These are phyloP conservation scores for Amylocystis lapponica DNA, from an alignment of 768 basidiomycete genomes.

Conservation along the genomic window DNA sequence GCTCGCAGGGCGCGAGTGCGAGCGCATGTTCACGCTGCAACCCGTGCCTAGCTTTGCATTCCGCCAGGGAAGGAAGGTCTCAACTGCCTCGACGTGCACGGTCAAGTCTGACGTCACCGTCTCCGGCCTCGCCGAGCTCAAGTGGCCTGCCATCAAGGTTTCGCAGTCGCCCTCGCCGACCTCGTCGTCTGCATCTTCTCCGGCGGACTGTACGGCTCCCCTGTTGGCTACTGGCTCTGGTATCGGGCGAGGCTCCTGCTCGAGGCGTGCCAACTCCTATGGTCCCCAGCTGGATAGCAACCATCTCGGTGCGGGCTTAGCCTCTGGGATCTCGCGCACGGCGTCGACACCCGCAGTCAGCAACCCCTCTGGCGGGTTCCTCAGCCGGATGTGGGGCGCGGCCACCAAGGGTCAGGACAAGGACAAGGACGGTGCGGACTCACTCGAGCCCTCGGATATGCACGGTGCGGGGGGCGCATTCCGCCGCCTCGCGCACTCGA, in stretches of 20 bases:
- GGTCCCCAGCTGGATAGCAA: background rate
- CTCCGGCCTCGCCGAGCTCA: slow-evolving; percentile 11
- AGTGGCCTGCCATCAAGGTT: slow-evolving; percentile 5
- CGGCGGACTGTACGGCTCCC: background rate
- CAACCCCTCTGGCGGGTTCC: slow-evolving; percentile 40
- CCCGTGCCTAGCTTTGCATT: slow-evolving; percentile 30
- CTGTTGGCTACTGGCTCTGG: background rate
- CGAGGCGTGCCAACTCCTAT: slow-evolving; percentile 2
- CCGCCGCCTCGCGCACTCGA: slow-evolving; percentile 39
- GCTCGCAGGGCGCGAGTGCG: too few relatives aligned
- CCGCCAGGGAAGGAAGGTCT: slow-evolving; percentile 35
- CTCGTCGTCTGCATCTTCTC: slow-evolving; percentile 8
- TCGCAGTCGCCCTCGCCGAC: slow-evolving; percentile 29
- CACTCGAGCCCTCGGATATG: slow-evolving; percentile 21
- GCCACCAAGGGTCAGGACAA: slow-evolving; percentile 39
- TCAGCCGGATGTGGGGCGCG: slow-evolving; percentile 73
- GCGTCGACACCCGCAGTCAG: slow-evolving; percentile 5
- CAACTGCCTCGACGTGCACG: slow-evolving; percentile 30
- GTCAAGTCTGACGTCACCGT: slow-evolving; percentile 24
- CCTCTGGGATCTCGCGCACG: slow-evolving; percentile 12
- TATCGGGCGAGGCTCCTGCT: slow-evolving; percentile 4
- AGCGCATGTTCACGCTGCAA: slow-evolving; percentile 37
- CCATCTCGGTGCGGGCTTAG: background rate
- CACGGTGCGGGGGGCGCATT: slow-evolving; percentile 29
- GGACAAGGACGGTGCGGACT: slow-evolving; percentile 17